A percentile compares a stretch with the other conserved stretches of the same genome.
Evolutionary conservation across 768 basidiomycete genomes (phyloP).

Genomic region (Naematelia aurantialba): DNA sequence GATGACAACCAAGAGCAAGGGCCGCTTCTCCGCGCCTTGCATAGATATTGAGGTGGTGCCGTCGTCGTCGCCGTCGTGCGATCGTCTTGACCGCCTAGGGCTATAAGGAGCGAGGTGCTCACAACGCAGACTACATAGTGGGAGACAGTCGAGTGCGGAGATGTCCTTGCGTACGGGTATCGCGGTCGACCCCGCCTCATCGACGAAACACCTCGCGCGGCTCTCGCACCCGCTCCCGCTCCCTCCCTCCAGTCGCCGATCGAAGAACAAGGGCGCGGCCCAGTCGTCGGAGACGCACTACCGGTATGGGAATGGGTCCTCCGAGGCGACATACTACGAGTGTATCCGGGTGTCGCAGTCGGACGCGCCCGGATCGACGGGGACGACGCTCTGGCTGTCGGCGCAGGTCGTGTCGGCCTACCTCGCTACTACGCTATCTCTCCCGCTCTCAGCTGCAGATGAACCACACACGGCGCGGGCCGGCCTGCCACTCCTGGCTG

Average conservation of each 20-base stretch:
- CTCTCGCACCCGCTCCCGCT: conserved; percentile 3
- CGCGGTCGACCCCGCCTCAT: neutral
- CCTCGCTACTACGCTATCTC: conserved; percentile 49
- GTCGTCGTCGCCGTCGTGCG: too few species aligned
- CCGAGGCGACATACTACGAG: neutral
- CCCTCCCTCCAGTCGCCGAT: neutral
- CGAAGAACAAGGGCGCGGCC: neutral
- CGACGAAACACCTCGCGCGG: neutral
- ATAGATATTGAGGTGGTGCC: too few species aligned
- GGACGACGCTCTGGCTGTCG: conserved; percentile 79
- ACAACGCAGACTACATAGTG: too few species aligned
- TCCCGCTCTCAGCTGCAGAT: neutral
- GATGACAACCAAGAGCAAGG: too few species aligned
- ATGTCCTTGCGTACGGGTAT: neutral
- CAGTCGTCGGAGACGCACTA: neutral
- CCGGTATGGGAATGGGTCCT: neutral
- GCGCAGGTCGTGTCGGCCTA: conserved; percentile 70
- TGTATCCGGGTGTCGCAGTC: neutral
- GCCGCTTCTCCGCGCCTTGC: too few species aligned
- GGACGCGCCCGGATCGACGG: conserved; percentile 57
- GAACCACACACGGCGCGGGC: neutral
- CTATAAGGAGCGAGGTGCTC: too few species aligned
- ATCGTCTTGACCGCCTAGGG: too few species aligned
- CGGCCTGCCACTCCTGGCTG: neutral
- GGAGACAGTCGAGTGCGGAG: neutral